Base-by-base conservation (phyloP, 148 eudicot species). In the Cornus kousa region DNA sequence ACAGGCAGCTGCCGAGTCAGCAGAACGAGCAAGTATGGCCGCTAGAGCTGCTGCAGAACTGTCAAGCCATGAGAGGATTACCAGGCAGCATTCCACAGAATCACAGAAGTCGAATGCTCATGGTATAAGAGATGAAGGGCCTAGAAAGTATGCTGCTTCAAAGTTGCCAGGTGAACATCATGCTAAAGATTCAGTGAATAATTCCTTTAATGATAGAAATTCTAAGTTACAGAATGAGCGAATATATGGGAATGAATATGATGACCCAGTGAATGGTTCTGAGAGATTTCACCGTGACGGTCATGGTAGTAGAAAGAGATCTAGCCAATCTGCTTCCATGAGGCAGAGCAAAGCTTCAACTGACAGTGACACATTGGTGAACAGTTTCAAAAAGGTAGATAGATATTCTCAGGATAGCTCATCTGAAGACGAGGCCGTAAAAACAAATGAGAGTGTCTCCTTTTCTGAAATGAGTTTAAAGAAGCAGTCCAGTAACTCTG, bases 41-140 rank as follows among this genome's bases (percentile, higher is more conserved):
- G 99, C 99, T 65, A 87, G 94, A 91, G 99, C 99, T 81, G 99
- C 99, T 71, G 99, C 97, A 20, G 92, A 88, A 82, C 85, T 93
- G 80, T 81, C 99, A 53, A 89, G 81, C 7, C 87, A 73, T 55
- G 87, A 75, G 75, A 76, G 79, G 57, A 71, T 71, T 70, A 60
- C 39, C 7, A 83, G 62, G 11, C 84, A 81, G 35, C 39, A 74
- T 79, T 85, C 90, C 32, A 60, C 82, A n/a, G 89, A 85, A 78
- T 79, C 86, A 31, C 82, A 74, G 7, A 74, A 43, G 48, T 80
- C 89, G 48, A 82, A 77, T 64, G 43, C 6, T 65, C 74, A 80
- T 73, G 67, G 66, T 70, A 12, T 5, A 68, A 76, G 80, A 79
- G 85, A 72, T 80, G 89, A 85, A 11, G 76, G 57, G 73, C 76